Base-by-base conservation (phyloP, 441 rosid genomes). In the Erodium chrysanthum region DNA sequence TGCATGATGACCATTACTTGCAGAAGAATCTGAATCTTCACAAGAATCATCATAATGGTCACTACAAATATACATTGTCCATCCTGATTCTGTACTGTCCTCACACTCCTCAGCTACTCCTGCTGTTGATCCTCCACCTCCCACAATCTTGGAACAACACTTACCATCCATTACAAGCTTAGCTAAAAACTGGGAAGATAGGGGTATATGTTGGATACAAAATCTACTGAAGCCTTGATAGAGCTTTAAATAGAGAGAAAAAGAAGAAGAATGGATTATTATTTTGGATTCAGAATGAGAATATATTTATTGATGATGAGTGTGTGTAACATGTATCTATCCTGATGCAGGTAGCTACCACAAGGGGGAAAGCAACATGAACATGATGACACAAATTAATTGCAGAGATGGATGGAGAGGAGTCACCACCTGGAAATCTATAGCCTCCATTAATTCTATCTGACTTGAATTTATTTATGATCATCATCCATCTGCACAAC, bases 351-450 rank as follows among this genome's bases (percentile, higher is more conserved):
- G 54, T n/a, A 46, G 18, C 54, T 46, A 46, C 11, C 54, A 46
- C 54, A 46, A 46, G 54, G 54, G 14, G 15, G 54, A 46, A 46
- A n/a, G 54, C 54, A 46, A 46, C 54, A 46, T 46, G 54, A 46
- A 46, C 54, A 46, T 46, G 54, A 46, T 46, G 54, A 46, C 54
- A 46, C 54, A 46, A 46, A 46, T 46, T 46, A 46, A 46, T 46
- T 46, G 54, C 7, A 46, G 54, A 46, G 54, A 46, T 40, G 46
- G 40, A 35, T 35, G 40, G 40, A 35, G 15, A 44, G 50, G 54
- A 46, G 54, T 46, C 54, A 46, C 54, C 54, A 46, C 54, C 54
- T 46, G 54, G 54, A 46, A 46, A 46, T 46, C 54, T 46, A 46
- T 9, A 4, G 18, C 54, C 54, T 46, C 54, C 14, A 46, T 46